Conservation (phyloP, 2,329 filamentous ascomycete species). For the Myriosclerotinia scirpicola region DNA sequence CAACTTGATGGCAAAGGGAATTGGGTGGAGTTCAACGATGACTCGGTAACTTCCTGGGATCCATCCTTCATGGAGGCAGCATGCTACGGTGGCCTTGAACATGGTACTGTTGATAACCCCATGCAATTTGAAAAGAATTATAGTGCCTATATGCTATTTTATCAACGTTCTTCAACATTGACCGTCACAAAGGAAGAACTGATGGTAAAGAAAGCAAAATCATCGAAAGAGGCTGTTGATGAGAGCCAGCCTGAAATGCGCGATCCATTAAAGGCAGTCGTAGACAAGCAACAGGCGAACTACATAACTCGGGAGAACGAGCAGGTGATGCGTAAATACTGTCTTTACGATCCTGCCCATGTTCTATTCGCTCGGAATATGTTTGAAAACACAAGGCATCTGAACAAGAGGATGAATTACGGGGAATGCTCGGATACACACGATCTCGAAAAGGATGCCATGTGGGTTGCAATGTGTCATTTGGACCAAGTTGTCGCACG, state of each 20-base stretch:
- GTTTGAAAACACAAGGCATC: constrained; percentile 55
- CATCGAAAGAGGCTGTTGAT: not conserved
- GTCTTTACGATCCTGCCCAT: constrained; percentile 73
- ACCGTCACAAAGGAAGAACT: constrained; percentile 52
- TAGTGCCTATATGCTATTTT: constrained; percentile 98
- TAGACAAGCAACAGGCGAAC: constrained; percentile 51
- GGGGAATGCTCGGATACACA: constrained; percentile 53
- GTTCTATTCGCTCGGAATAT: constrained; percentile 64
- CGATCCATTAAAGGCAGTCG: constrained; percentile 48
- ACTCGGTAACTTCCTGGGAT: constrained; percentile 76
- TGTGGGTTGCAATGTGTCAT: constrained; percentile 61
- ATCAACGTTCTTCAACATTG: constrained; percentile 74
- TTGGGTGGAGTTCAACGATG: constrained; percentile 96
- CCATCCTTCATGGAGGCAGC: constrained; percentile 68
- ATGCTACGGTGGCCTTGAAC: constrained; percentile 75
- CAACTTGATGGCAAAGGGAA: constrained; percentile 47
- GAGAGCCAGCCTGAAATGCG: constrained; percentile 27
- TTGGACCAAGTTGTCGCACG: constrained; percentile 75
- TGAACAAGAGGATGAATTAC: constrained; percentile 49
- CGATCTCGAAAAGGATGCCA: constrained; percentile 49
- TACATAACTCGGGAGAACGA: constrained; percentile 73
- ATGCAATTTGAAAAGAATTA: constrained; percentile 65
- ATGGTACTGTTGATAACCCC: constrained; percentile 49
- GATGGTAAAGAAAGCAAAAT: constrained; percentile 3
- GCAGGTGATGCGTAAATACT: constrained; percentile 71